Evolutionary conservation across 768 basidiomycete genomes (phyloP).

Genomic region (Leccinellum rugosiceps): DNA sequence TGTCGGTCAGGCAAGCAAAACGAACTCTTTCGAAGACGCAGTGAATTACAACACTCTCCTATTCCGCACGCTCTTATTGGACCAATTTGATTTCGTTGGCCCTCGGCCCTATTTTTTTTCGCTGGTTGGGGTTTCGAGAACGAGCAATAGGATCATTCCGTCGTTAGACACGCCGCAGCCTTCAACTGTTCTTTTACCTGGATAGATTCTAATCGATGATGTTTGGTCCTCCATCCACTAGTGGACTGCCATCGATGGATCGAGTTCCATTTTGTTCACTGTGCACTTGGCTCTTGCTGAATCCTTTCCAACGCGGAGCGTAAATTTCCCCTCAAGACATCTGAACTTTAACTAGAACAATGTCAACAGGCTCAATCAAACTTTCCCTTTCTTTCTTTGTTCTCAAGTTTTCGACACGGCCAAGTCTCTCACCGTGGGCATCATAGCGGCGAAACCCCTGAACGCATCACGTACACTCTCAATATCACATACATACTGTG

Average conservation of each 20-base stretch:
- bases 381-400: constrained; percentile 52
- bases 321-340: constrained; percentile 55
- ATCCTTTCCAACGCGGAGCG: constrained; percentile 36
- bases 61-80: constrained; percentile 7
- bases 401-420: constrained; percentile 39
- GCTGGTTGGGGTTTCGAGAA: constrained; percentile 40
- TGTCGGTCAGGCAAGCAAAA: constrained; percentile 10
- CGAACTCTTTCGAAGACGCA: constrained; percentile 43
- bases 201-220: constrained; percentile 52
- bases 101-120: constrained; percentile 55
- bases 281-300: constrained; percentile 49
- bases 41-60: constrained; percentile 11
- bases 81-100: constrained; percentile 32
- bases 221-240: constrained; percentile 47
- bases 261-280: constrained; percentile 50
- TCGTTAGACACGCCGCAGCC: constrained; percentile 44
- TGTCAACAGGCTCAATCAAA: constrained; percentile 40
- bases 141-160: constrained; percentile 20
- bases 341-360: constrained; percentile 47
- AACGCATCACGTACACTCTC: constrained; percentile 55
- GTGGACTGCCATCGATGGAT: constrained; percentile 51
- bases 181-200: constrained; percentile 39
- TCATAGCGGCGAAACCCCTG: constrained; percentile 53
- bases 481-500: constrained; percentile 47
- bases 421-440: constrained; percentile 39